Conservation (phyloP, 1,284 basidiomycete genomes). For the Ceratobasidium sp. region DNA sequence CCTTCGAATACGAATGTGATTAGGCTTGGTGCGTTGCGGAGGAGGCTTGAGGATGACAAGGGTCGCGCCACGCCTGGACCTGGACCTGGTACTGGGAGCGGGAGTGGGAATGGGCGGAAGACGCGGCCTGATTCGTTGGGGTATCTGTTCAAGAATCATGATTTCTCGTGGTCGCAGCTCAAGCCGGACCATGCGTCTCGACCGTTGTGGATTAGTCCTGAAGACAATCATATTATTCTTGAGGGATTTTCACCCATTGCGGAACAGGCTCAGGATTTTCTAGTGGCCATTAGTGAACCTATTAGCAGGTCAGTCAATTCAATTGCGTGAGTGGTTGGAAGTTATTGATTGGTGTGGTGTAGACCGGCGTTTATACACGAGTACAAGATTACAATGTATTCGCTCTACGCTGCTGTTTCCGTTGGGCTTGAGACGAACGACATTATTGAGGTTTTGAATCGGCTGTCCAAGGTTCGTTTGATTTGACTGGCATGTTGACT, state of each 20-base stretch:
- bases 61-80: background rate
- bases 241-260: conserved; percentile 97
- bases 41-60: conserved; percentile 31
- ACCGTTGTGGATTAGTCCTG: conserved; percentile 94
- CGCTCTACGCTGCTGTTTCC: conserved; percentile 97
- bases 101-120: background rate
- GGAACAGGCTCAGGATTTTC: conserved; percentile 97
- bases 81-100: background rate
- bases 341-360: conserved; percentile 46
- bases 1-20: conserved; percentile 22
- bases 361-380: conserved; percentile 98
- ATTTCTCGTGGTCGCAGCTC: conserved; percentile 85
- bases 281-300: conserved; percentile 98
- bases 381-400: conserved; percentile 98
- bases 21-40: conserved; percentile 23
- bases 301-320: conserved; percentile 85
- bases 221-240: conserved; percentile 92
- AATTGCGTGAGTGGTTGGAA: conserved; percentile 4
- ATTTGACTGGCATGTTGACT: background rate
- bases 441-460: conserved; percentile 95
- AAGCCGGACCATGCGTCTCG: conserved; percentile 90
- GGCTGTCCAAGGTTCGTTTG: conserved; percentile 78
- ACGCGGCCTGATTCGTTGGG: conserved; percentile 20
- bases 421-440: conserved; percentile 98
- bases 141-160: conserved; percentile 79